phyloP scores from a whole-genome alignment of 2,329 filamentous ascomycete genomes.

The Diplodia sapinea region DNA sequence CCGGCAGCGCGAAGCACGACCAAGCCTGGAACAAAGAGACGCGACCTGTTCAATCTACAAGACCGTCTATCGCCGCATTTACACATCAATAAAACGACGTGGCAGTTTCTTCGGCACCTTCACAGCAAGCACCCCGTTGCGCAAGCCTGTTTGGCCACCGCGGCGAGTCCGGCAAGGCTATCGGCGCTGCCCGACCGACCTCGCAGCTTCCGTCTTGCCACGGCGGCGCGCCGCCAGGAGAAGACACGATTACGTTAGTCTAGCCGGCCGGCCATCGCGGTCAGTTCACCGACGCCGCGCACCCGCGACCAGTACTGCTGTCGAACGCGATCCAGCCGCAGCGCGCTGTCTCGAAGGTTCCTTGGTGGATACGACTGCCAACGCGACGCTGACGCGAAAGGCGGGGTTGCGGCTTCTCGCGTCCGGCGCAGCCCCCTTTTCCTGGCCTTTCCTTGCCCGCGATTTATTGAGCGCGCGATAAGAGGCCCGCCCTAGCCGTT shows the following conservation, averaged over 20 bases:
- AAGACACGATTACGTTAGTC: background rate
- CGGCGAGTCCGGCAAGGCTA: background rate
- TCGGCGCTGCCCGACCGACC: background rate
- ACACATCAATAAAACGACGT: too few relatives aligned
- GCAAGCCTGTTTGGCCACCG: background rate
- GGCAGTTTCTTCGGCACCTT: background rate
- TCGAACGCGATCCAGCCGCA: background rate
- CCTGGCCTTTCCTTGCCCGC: constrained; percentile 4
- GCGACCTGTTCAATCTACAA: too few relatives aligned
- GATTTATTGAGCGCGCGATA: constrained; percentile 12
- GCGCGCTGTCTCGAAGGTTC: constrained; percentile 19
- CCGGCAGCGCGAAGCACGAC: too few relatives aligned
- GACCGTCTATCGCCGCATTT: too few relatives aligned
- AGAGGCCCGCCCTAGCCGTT: constrained; percentile 7
- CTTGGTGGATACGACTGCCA: constrained; percentile 2
- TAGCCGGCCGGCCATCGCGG: constrained; percentile 3
- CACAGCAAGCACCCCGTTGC: too few relatives aligned
- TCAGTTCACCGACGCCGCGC: constrained; percentile 7
- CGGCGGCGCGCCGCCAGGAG: too few relatives aligned
- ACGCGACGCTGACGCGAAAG: constrained; percentile 25
- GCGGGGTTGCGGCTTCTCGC: background rate
- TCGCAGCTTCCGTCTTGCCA: background rate
- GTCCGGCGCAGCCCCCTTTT: constrained; percentile 18
- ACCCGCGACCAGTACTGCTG: background rate
- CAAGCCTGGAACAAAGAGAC: too few relatives aligned